Evolutionary conservation across 495 filamentous ascomycete species (phyloP), one percentile per base, ranked within the genome.

Genomic region (Xylaria telfairii): DNA sequence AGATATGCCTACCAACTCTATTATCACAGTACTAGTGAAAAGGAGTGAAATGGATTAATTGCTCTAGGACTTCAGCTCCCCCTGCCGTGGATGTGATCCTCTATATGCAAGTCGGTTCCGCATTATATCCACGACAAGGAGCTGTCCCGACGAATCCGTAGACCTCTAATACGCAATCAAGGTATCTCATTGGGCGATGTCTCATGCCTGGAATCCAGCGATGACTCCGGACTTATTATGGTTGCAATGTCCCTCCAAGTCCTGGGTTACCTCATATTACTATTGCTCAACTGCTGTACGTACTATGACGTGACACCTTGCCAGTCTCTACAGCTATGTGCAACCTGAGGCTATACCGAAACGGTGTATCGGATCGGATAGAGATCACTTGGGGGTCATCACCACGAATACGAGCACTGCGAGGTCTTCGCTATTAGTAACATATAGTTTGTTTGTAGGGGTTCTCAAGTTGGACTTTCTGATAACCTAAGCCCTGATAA

Each of bases 301-400:
- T 44, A 67, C 56, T 21, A 34, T 34, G 51, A 59, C 21, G 65
- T 67, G 51, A 67, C 65, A 46, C 53, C 19, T 32, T 59, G 51
- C 24, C 4, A 8, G 15, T 5, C 15, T 56, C 7, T 54, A 67
- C 12, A 42, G 32, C 7, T 13, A 6, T n/a, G 44, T 24, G 63
- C 47, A 53, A 34, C 19, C 47, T 54, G 30, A 7, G n/a, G 61
- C 13, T 49, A 65, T 34, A 49, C 17, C 26, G 51, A 42, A 15
- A 49, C 17, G 62, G 44, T 17, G 44, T 51, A 66, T 66, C 64
- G 64, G 64, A 54, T 66, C 64, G 64, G 64, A 66, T 54, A 47
- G 34, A 47, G 64, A 6, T 66, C 47, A 41, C n/a, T 47, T 21
- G 54, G 32, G 17, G 12, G 28, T 46, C 30, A 3, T 57, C 13